phyloP scores from a whole-genome alignment of 1,284 basidiomycete species.

The Trametes versicolor region DNA sequence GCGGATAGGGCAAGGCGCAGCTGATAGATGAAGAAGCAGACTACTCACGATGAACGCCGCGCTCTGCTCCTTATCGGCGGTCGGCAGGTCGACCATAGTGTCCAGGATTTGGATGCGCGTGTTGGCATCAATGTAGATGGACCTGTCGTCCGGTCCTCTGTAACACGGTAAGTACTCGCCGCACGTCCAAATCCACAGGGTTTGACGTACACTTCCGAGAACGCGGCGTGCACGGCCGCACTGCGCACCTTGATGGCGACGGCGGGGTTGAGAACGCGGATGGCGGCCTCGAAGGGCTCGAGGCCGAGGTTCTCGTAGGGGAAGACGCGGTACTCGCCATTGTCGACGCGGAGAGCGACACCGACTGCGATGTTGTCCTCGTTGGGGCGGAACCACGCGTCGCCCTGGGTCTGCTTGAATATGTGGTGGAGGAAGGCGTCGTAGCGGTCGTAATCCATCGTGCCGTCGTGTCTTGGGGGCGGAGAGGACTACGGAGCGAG shows the following conservation, averaged over 20 bases:
- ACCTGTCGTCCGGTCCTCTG: slow-evolving; percentile 60
- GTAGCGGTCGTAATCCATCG: slow-evolving; percentile 59
- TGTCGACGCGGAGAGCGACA: slow-evolving; percentile 71
- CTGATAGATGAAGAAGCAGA: background rate
- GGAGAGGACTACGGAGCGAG: slow-evolving; percentile 22
- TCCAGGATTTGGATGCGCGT: slow-evolving; percentile 79
- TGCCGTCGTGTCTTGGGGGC: slow-evolving; percentile 22
- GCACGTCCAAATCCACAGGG: background rate
- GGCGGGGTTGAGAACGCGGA: slow-evolving; percentile 79
- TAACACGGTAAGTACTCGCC: slow-evolving; percentile 11
- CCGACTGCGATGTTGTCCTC: slow-evolving; percentile 63
- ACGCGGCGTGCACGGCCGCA: slow-evolving; percentile 82
- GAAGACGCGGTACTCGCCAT: slow-evolving; percentile 71
- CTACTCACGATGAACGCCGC: slow-evolving; percentile 81
- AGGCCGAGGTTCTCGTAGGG: slow-evolving; percentile 76
- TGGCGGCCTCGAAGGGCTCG: slow-evolving; percentile 76
- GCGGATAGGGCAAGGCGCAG: slow-evolving; percentile 8
- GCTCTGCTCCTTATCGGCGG: slow-evolving; percentile 85
- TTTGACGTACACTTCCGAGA: slow-evolving; percentile 70
- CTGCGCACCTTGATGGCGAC: slow-evolving; percentile 85
- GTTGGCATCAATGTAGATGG: slow-evolving; percentile 72
- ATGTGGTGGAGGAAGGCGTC: slow-evolving; percentile 63
- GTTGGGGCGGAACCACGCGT: slow-evolving; percentile 66
- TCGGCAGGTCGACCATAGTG: slow-evolving; percentile 73
- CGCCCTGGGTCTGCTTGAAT: slow-evolving; percentile 66